Percentiles rank a stretch among this genome's conserved stretches.
Conservation (phyloP, 768 basidiomycete species). For the Lactarius hengduanensis region DNA sequence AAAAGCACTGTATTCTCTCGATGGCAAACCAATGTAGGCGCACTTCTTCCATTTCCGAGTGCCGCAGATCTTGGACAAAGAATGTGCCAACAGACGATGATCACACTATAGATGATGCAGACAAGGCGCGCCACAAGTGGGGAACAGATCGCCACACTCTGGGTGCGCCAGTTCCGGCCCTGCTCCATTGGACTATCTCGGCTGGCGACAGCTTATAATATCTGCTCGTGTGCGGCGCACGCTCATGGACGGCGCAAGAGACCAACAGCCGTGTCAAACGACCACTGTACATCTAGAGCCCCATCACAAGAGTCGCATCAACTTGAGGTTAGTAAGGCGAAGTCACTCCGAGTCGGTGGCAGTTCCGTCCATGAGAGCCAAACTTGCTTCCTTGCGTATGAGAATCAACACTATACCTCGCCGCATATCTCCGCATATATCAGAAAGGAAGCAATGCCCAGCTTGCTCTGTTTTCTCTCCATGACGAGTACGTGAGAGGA, state of each 20-base stretch:
- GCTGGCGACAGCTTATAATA: too few species aligned
- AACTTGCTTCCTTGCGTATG: neutral
- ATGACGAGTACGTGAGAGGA: neutral
- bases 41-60: neutral
- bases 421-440: too few species aligned
- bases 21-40: neutral
- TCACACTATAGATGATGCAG: neutral
- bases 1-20: neutral
- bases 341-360: neutral
- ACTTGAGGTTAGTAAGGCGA: neutral
- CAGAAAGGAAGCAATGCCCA: neutral
- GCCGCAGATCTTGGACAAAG: neutral
- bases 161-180: too few species aligned
- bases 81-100: neutral
- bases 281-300: neutral
- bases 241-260: too few species aligned
- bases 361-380: neutral
- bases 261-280: too few species aligned
- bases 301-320: too few species aligned
- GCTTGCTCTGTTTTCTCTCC: neutral
- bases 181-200: too few species aligned
- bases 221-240: too few species aligned
- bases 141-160: neutral
- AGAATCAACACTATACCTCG: neutral
- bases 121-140: neutral